These are phyloP conservation scores for Fusarium luffae DNA, from an alignment of 2,329 filamentous ascomycete species.

Conservation along the genomic window DNA sequence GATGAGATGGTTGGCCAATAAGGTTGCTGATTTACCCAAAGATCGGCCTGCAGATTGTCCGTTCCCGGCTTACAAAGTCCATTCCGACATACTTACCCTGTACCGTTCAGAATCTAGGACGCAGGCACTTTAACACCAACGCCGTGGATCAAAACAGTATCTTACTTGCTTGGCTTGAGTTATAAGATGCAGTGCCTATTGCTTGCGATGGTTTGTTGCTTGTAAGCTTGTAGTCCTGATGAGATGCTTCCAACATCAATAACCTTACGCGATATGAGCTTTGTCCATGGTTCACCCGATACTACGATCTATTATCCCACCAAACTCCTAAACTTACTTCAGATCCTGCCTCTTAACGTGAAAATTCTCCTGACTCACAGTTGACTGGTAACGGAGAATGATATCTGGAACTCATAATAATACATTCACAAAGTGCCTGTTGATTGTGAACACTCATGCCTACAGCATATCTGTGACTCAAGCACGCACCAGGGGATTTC, in stretches of 20 bases:
- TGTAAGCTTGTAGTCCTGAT: not conserved
- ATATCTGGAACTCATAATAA: not conserved
- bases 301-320: not conserved
- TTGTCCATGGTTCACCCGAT: not conserved
- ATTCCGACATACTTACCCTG: conserved; percentile 21
- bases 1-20: conserved; percentile 41
- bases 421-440: not conserved
- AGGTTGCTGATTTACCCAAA: conserved; percentile 13
- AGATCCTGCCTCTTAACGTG: not conserved
- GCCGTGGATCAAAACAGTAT: not conserved
- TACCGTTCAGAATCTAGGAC: not conserved
- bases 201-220: no score
- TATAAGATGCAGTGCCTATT: no score
- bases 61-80: conserved; percentile 26
- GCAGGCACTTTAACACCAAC: not conserved
- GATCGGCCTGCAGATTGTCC: conserved; percentile 41
- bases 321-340: not conserved
- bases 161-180: not conserved
- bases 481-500: not conserved
- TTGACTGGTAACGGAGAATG: not conserved
- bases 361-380: not conserved
- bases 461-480: not conserved
- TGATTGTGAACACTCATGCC: not conserved
- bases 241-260: no score
- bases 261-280: no score